A percentile compares a stretch with the other conserved stretches of the same genome.
Evolutionary conservation across 306 rosid genomes (phyloP).

Genomic region (Inga oerstediana): DNA sequence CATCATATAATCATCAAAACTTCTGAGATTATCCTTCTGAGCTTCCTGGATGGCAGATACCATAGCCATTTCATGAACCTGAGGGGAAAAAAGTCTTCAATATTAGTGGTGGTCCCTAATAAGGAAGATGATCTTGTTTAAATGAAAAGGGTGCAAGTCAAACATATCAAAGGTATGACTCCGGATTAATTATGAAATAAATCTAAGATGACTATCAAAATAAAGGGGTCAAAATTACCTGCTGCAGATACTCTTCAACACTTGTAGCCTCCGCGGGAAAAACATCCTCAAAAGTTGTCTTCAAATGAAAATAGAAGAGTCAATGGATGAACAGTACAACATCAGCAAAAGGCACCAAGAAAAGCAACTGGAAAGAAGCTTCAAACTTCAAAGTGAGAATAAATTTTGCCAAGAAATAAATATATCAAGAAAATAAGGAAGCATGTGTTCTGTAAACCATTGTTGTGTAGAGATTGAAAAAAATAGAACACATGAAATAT

Average conservation of each 20-base stretch:
- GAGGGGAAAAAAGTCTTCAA: slow-evolving; percentile 17
- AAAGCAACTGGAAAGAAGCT: slow-evolving; percentile 18
- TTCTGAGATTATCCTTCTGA: slow-evolving; percentile 92
- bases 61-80: slow-evolving; percentile 99
- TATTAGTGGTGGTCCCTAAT: background rate
- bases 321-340: slow-evolving; percentile 9
- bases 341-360: slow-evolving; percentile 30
- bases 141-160: background rate
- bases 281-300: slow-evolving; percentile 98
- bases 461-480: slow-evolving; percentile 18
- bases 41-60: slow-evolving; percentile 97
- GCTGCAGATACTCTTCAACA: slow-evolving; percentile 97
- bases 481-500: slow-evolving; percentile 21
- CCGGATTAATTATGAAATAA: slow-evolving; percentile 1
- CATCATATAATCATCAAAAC: slow-evolving; percentile 92
- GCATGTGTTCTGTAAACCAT: background rate
- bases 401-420: slow-evolving; percentile 7
- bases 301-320: slow-evolving; percentile 29
- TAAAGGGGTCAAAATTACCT: slow-evolving; percentile 58
- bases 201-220: slow-evolving; percentile 2
- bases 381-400: slow-evolving; percentile 16
- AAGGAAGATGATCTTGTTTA: slow-evolving; percentile 14
- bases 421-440: slow-evolving; percentile 32
- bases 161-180: background rate
- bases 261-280: slow-evolving; percentile 97